Base-by-base conservation (phyloP, 305 asterid species). In the Fraxinus albicans region DNA sequence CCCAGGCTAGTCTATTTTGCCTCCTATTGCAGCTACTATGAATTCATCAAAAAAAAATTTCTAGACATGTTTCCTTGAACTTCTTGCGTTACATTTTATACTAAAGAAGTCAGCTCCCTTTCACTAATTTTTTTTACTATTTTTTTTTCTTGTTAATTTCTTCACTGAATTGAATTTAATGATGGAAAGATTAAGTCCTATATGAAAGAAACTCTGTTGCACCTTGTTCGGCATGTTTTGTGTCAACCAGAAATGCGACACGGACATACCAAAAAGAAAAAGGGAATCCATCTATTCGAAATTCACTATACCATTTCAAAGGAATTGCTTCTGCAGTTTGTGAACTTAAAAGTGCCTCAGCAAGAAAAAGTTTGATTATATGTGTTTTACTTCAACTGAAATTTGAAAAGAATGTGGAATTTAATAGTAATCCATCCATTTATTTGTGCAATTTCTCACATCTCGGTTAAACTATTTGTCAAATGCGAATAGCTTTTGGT, bases 341-440 rank as follows among this genome's bases (percentile, higher is more conserved):
- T 35, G n/a, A 55, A 81, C 31, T 60, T 60, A 60, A 21, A 50
- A 67, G 63, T 58, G 19, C 38, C 47, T n/a, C 70, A 19, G 70
- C 70, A 21, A 60, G 70, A 60, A 60, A 60, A 60, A 60, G 3
- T 36, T 79, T 27, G 5, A 70, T 76, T 29, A 17, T 6, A 36
- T 21, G 53, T n/a, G 31, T 69, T 31, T 74, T 13, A 47, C 63
- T 63, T 58, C 50, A 76, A 69, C 73, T 76, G 70, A 75, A 81
- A 25, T 72, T 40, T 35, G 25, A 38, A 38, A 40, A 47, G 77
- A 23, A 76, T 13, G 75, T 72, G 19, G 76, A 72, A 2, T 33
- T 15, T 33, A 69, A 25, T 12, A 72, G 23, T 5, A 6, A 31
- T 72, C 42, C 76, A 31, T 72, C 44, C 8, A 72, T 72, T 72